Conservation (phyloP, 768 basidiomycete genomes). For the Macrolepiota dolichaula region DNA sequence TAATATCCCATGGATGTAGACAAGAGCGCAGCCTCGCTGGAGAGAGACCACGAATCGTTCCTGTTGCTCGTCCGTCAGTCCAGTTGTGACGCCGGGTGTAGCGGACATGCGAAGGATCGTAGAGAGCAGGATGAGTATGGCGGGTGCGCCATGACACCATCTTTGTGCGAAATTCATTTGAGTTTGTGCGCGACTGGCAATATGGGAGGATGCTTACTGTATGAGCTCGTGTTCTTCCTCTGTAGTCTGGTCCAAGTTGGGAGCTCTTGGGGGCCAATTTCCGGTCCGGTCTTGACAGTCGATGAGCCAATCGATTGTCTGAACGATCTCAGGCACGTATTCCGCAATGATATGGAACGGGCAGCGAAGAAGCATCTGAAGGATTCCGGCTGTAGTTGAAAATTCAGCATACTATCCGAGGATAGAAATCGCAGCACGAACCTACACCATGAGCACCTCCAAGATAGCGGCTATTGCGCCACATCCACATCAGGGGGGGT, state of each 20-base stretch:
- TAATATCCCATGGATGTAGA: conserved; percentile 47
- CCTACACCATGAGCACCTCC: conserved; percentile 62
- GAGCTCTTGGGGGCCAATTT: conserved; percentile 51
- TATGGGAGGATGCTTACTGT: conserved; percentile 34
- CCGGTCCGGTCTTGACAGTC: conserved; percentile 40
- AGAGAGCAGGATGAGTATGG: conserved; percentile 44
- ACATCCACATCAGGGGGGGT: conserved; percentile 52
- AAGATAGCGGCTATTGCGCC: conserved; percentile 54
- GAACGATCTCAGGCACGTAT: conserved; percentile 37
- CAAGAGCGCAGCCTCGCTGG: conserved; percentile 34
- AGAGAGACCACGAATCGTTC: conserved; percentile 30
- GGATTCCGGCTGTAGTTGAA: conserved; percentile 41
- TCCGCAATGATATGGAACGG: conserved; percentile 32
- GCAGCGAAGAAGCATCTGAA: conserved; percentile 45
- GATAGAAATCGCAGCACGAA: conserved; percentile 20
- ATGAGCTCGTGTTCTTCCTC: conserved; percentile 34
- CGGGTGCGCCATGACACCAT: conserved; percentile 61
- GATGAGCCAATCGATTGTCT: conserved; percentile 46
- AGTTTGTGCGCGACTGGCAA: neutral
- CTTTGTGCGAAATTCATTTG: conserved; percentile 21
- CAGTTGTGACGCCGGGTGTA: conserved; percentile 16
- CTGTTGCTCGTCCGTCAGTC: conserved; percentile 21
- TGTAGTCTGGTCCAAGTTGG: conserved; percentile 10
- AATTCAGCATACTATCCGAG: neutral
- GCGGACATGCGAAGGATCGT: conserved; percentile 33